Percentiles rank a stretch among this genome's conserved stretches.
phyloP scores from a whole-genome alignment of 2,329 filamentous ascomycete genomes.

The Hypoxylon sp. region DNA sequence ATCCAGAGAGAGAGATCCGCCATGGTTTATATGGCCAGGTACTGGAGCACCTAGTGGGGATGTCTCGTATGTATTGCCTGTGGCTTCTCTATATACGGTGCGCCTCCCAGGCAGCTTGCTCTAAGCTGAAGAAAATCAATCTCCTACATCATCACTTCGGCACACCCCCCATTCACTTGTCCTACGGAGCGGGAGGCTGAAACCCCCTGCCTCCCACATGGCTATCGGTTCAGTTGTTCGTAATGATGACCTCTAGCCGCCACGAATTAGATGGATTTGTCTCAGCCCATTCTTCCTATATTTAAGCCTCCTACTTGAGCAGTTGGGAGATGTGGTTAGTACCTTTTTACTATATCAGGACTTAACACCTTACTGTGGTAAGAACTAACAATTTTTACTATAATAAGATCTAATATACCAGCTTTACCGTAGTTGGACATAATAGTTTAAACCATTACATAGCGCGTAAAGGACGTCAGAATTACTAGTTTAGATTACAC shows the following conservation, averaged over 20 bases:
- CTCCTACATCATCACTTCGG: neutral
- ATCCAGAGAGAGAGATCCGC: neutral
- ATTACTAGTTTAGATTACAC: neutral
- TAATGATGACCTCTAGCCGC: neutral
- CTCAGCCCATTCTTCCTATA: neutral
- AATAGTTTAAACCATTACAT: neutral
- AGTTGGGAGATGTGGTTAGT: neutral
- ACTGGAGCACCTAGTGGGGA: neutral
- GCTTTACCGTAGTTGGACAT: neutral
- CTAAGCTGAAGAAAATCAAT: neutral
- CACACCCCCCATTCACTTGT: neutral
- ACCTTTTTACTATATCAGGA: neutral
- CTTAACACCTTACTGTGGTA: neutral
- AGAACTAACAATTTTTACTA: neutral
- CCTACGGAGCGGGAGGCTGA: conserved; percentile 2
- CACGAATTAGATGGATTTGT: neutral
- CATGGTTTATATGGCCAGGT: neutral
- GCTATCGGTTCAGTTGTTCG: neutral
- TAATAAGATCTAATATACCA: neutral
- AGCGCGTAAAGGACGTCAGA: neutral
- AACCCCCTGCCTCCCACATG: neutral
- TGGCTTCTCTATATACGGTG: neutral
- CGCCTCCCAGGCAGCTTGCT: neutral
- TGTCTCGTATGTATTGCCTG: conserved; percentile 1
- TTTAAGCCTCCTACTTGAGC: neutral